Base-by-base conservation (phyloP, 441 rosid species). In the Pelargonium australe region DNA sequence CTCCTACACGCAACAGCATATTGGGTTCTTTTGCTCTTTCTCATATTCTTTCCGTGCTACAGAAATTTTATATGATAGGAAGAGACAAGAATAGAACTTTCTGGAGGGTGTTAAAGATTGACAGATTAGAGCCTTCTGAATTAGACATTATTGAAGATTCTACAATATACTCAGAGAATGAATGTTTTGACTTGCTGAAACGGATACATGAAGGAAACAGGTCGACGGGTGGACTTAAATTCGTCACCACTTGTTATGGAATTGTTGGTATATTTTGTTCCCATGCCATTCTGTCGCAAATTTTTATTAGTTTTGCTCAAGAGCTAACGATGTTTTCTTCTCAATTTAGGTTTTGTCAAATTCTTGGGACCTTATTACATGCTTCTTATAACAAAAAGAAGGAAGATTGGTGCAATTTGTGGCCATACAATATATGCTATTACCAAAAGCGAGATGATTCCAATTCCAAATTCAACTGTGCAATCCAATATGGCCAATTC, bases 331-430 rank as follows among this genome's bases (percentile, higher is more conserved):
- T 66, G 10, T 43, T 64, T 64, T 28, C 49, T 71, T 47, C 44
- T 60, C 5, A 63, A 64, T 78, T 69, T 70, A 89, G 95, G 95
- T 55, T 87, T 89, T 72, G 49, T 85, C 75, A 89, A 82, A 80
- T 82, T 89, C 77, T 81, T 89, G 84, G 95, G 86, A 68, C 91
- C 95, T 5, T 87, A 79, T 74, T 87, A 84, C 85, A 87, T 89
- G 92, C 70, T 89, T 73, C 69, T 89, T 65, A 84, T 89, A 74
- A 89, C 92, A 7, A 80, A 82, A 79, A 82, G 90, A 75, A 89
- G 73, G 82, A 84, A 89, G 80, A 83, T 89, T 16, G 95, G 95
- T 72, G 83, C 73, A 57, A 83, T 89, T 47, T 84, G 86, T 75
- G 95, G 95, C 43, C 92, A 83, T 66, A 76, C 81, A 0, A 81